Evolutionary conservation across 306 rosid species (phyloP).

Genomic region (Alnus rubra): DNA sequence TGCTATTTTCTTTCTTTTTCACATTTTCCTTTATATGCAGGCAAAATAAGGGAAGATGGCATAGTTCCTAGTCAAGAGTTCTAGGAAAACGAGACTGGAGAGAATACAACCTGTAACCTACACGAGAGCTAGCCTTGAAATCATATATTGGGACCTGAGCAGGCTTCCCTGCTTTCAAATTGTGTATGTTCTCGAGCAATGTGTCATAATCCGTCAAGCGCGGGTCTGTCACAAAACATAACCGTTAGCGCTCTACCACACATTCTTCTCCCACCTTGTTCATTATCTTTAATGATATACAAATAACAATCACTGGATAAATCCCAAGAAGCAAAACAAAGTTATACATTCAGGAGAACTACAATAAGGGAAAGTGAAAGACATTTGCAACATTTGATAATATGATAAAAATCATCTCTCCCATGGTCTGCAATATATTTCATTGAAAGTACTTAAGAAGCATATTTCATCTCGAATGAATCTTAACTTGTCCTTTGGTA

Average conservation of each 20-base stretch:
- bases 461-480: neutral
- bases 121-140: constrained; percentile 88
- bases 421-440: neutral
- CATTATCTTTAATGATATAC: constrained; percentile 21
- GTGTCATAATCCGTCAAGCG: constrained; percentile 95
- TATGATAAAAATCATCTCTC: neutral
- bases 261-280: constrained; percentile 30
- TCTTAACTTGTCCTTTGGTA: neutral
- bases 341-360: constrained; percentile 8
- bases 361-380: neutral
- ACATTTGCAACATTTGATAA: neutral
- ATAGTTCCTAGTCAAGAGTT: constrained; percentile 19
- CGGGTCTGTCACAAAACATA: constrained; percentile 72
- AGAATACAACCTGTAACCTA: constrained; percentile 78
- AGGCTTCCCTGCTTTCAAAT: constrained; percentile 80
- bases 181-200: constrained; percentile 82
- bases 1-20: constrained; percentile 8
- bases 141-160: constrained; percentile 91
- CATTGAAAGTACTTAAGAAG: neutral
- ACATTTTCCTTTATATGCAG: constrained; percentile 29
- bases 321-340: constrained; percentile 12
- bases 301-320: neutral
- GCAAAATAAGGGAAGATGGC: constrained; percentile 11
- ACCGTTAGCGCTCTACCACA: constrained; percentile 36
- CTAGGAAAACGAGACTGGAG: constrained; percentile 16